Evolutionary conservation across 768 basidiomycete species (phyloP), one percentile per base, ranked within the genome.

Genomic region (Phaeotremella fagi): DNA sequence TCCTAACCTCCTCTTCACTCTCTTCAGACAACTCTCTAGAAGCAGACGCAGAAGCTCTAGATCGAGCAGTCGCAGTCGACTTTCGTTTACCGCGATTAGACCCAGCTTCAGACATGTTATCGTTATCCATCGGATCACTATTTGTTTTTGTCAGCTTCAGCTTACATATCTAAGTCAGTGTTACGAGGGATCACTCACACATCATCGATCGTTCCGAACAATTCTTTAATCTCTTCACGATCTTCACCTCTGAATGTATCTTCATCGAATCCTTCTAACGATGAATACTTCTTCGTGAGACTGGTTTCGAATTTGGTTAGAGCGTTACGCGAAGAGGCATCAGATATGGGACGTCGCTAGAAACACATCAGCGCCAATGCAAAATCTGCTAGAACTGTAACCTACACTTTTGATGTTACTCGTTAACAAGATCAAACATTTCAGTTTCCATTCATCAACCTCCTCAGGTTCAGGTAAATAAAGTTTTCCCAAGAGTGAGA

Each of bases 241-340:
- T 54, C 58, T 1, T 52, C 54, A 16, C 44, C 52, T 9, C 55
- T 33, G 36, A 68, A 64, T 4, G 55, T 55, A 20, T 63, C 66
- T 18, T 57, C 59, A 54, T 79, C 82, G 70, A 88, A 85, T 11
- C 38, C 37, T 55, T 83, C 82, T 12, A 90, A 76, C 61, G 85
- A 83, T 31, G 82, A 81, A 57, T 84, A 90, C 63, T 82, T 84
- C 78, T 88, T 90, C 45, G 75, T 72, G 37, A 95, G 77, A 3
- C 77, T 55, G 0, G 78, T 70, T 27, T 87, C 83, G 66, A 94
- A 91, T 57, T 83, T 84, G 22, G 73, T 76, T 45, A 94, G 78
- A 0, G 88, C 84, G 55, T 85, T 90, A 37, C 81, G 82, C 14
- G 85, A 73, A 53, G 80, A 63, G 43, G 79, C 75, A 77, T 92